A percentile compares a stretch with the other conserved stretches of the same genome.
These are phyloP conservation scores for Cucurbita pepo DNA, from an alignment of 306 rosid genomes.

Conservation along the genomic window DNA sequence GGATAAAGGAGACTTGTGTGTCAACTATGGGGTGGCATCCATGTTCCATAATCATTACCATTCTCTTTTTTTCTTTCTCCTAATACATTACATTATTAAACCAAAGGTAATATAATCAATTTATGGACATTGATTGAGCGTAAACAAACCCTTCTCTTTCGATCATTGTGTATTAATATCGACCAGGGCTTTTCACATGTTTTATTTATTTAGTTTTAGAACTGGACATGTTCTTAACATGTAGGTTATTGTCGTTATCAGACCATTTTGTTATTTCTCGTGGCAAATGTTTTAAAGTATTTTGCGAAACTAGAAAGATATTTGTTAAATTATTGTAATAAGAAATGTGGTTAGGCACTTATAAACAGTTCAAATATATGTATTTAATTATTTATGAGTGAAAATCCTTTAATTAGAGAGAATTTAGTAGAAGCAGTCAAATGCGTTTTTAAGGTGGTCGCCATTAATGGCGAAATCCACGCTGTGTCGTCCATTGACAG, in stretches of 20 bases:
- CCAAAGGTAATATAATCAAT: too few relatives aligned
- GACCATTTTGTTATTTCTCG: not conserved
- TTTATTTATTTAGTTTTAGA: not conserved
- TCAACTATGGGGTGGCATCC: conserved; percentile 68
- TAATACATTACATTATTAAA: not conserved
- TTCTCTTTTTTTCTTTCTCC: not conserved
- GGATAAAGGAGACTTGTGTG: conserved; percentile 14
- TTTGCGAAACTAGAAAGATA: too few relatives aligned
- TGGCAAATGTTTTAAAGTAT: not conserved
- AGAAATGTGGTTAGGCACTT: too few relatives aligned
- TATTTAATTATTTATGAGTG: too few relatives aligned
- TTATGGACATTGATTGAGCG: not conserved
- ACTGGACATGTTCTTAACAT: not conserved
- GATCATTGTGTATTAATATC: not conserved
- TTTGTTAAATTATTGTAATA: too few relatives aligned
- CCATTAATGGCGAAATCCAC: not conserved
- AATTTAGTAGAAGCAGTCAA: not conserved
- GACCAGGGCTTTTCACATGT: not conserved
- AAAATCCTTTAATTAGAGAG: too few relatives aligned
- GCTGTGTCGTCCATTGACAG: not conserved
- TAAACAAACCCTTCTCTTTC: not conserved
- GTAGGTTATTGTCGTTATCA: not conserved
- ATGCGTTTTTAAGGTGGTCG: not conserved
- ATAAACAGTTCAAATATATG: too few relatives aligned
- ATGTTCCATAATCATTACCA: conserved; percentile 60